Evolutionary conservation across 495 filamentous ascomycete genomes (phyloP).

Genomic region (Lindgomyces ingoldianus): DNA sequence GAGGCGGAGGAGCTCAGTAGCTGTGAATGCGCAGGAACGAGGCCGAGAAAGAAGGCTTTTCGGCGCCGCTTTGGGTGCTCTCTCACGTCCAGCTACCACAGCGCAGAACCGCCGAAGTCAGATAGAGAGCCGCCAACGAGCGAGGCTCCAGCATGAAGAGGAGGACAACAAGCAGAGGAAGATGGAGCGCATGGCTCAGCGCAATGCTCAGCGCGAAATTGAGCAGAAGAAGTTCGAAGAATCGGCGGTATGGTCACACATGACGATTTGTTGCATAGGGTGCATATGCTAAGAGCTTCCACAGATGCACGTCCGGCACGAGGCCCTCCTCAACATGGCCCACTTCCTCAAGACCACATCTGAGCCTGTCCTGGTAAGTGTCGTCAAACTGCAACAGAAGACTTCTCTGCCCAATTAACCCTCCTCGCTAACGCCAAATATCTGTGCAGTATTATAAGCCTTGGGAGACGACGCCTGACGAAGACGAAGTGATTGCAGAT

Average conservation of each 20-base stretch:
- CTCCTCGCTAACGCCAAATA: slow-evolving; percentile 5
- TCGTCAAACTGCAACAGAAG: slow-evolving; percentile 5
- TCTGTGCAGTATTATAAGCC: slow-evolving; percentile 78
- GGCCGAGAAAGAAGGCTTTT: slow-evolving; percentile 87
- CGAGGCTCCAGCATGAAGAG: slow-evolving; percentile 73
- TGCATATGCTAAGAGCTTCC: slow-evolving; percentile 35
- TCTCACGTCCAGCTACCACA: slow-evolving; percentile 70
- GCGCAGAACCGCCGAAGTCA: slow-evolving; percentile 79
- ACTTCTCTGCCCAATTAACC: neutral
- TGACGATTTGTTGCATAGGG: neutral
- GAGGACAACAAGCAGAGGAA: slow-evolving; percentile 69
- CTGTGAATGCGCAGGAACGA: slow-evolving; percentile 57
- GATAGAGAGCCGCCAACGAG: slow-evolving; percentile 86
- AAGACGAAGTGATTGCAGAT: slow-evolving; percentile 61
- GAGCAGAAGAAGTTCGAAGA: slow-evolving; percentile 79
- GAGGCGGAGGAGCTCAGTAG: slow-evolving; percentile 9
- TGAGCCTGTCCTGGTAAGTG: slow-evolving; percentile 75
- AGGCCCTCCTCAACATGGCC: slow-evolving; percentile 69
- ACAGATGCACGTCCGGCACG: slow-evolving; percentile 80
- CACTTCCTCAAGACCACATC: slow-evolving; percentile 72
- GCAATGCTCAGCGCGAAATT: slow-evolving; percentile 59
- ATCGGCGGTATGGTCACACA: slow-evolving; percentile 62
- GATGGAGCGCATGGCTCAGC: slow-evolving; percentile 58
- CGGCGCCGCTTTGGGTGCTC: slow-evolving; percentile 81
- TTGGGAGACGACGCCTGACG: slow-evolving; percentile 68